phyloP scores from a whole-genome alignment of 2,329 filamentous ascomycete species.

The Penicillium sp. region DNA sequence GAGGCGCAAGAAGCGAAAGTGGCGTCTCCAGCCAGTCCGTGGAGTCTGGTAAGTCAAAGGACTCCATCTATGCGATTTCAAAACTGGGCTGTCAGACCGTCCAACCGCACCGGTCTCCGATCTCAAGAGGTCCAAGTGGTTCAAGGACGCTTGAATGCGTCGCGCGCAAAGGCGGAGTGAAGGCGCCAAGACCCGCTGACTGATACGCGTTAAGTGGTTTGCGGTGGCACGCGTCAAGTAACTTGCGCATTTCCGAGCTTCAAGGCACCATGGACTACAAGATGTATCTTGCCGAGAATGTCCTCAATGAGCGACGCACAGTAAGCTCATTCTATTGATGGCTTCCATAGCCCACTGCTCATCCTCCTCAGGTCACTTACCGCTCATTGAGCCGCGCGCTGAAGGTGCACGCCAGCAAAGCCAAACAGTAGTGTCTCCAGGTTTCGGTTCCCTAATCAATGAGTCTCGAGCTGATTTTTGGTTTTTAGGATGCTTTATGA shows the following conservation, averaged over 20 bases:
- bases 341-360: conserved; percentile 5
- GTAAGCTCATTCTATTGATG: conserved; percentile 52
- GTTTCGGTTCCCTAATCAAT: background rate
- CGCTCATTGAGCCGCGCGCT: conserved; percentile 79
- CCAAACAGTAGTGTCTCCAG: conserved; percentile 75
- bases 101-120: background rate
- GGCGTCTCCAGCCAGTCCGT: conserved; percentile 56
- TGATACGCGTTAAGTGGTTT: conserved; percentile 49
- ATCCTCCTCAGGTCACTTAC: conserved; percentile 73
- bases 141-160: conserved; percentile 4
- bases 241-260: conserved; percentile 14
- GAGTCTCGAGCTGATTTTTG: background rate
- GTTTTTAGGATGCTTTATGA: conserved; percentile 77
- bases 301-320: conserved; percentile 75
- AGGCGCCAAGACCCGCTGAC: conserved; percentile 45
- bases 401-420: conserved; percentile 81
- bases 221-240: conserved; percentile 34
- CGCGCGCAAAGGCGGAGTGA: conserved; percentile 15
- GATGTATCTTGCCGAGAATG: conserved; percentile 73
- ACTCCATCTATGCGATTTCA: conserved; percentile 34
- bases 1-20: conserved; percentile 45
- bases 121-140: background rate
- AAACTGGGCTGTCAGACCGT: background rate
- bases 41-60: conserved; percentile 48
- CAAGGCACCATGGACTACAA: conserved; percentile 60